Conservation (phyloP, 1,284 basidiomycete species). For the Phlebopus sp. region DNA sequence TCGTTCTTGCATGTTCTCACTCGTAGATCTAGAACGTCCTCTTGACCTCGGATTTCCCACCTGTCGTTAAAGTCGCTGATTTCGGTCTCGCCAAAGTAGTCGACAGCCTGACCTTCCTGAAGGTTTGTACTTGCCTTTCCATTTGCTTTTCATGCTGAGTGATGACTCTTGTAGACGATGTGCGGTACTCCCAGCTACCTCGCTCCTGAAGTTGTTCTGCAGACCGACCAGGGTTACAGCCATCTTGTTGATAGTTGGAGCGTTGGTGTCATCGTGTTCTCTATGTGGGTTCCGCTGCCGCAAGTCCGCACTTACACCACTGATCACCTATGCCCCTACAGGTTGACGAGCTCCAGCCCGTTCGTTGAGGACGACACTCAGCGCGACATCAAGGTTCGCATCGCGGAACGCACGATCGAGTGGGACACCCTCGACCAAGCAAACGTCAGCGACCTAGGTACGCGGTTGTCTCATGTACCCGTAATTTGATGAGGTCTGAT, state of each 20-base stretch:
- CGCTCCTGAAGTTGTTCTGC: slow-evolving; percentile 85
- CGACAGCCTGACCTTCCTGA: slow-evolving; percentile 68
- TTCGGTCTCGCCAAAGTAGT: slow-evolving; percentile 92
- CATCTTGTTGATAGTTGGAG: slow-evolving; percentile 91
- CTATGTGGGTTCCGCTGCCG: slow-evolving; percentile 54
- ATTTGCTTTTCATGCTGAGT: slow-evolving; percentile 8
- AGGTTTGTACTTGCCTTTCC: slow-evolving; percentile 39
- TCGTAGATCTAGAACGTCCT: slow-evolving; percentile 58
- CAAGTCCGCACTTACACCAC: not conserved
- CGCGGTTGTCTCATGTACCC: slow-evolving; percentile 10
- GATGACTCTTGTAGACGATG: slow-evolving; percentile 58
- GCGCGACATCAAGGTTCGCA: slow-evolving; percentile 51
- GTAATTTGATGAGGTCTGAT: slow-evolving; percentile 1
- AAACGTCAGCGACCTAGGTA: slow-evolving; percentile 39
- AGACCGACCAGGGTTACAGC: slow-evolving; percentile 69
- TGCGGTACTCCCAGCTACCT: slow-evolving; percentile 85
- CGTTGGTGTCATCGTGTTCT: slow-evolving; percentile 87
- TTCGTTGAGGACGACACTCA: slow-evolving; percentile 67
- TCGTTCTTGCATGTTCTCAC: not conserved
- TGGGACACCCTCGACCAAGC: slow-evolving; percentile 48
- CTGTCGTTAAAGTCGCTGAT: slow-evolving; percentile 82
- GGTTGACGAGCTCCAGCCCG: slow-evolving; percentile 68
- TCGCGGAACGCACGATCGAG: slow-evolving; percentile 57
- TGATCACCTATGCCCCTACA: slow-evolving; percentile 29
- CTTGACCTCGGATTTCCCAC: slow-evolving; percentile 62